These are phyloP conservation scores for Citrullus amarus DNA, from an alignment of 306 rosid genomes.

Conservation along the genomic window DNA sequence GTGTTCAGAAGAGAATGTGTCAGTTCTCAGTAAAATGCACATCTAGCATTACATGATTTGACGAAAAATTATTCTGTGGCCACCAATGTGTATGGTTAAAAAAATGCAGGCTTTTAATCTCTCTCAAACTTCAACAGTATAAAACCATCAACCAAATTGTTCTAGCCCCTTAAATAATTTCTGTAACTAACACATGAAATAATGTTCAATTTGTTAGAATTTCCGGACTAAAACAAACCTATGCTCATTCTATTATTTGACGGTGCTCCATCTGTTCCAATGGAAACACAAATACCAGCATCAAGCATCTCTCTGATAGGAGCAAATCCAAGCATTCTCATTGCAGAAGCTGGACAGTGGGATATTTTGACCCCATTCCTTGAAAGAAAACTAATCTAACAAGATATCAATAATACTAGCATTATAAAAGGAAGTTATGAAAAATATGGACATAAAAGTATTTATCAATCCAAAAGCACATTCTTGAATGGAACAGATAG, in stretches of 20 bases:
- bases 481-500: neutral
- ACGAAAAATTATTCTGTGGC: neutral
- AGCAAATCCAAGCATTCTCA: conserved; percentile 94
- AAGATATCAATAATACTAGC: conserved; percentile 1
- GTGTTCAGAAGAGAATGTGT: neutral
- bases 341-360: conserved; percentile 86
- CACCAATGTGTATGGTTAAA: neutral
- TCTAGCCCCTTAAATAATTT: neutral
- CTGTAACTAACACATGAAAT: neutral
- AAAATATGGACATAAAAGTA: neutral
- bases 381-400: conserved; percentile 63
- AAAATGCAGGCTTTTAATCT: neutral
- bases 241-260: conserved; percentile 92
- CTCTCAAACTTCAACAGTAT: neutral
- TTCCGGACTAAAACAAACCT: conserved; percentile 27
- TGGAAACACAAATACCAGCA: conserved; percentile 72
- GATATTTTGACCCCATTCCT: conserved; percentile 71
- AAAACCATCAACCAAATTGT: neutral
- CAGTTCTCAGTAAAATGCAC: neutral
- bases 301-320: conserved; percentile 83
- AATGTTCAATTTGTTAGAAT: neutral
- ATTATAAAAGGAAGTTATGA: neutral
- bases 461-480: neutral
- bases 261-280: conserved; percentile 92
- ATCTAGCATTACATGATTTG: neutral